Conservation (phyloP, 2,329 filamentous ascomycete genomes). For the Penicillium decumbens region DNA sequence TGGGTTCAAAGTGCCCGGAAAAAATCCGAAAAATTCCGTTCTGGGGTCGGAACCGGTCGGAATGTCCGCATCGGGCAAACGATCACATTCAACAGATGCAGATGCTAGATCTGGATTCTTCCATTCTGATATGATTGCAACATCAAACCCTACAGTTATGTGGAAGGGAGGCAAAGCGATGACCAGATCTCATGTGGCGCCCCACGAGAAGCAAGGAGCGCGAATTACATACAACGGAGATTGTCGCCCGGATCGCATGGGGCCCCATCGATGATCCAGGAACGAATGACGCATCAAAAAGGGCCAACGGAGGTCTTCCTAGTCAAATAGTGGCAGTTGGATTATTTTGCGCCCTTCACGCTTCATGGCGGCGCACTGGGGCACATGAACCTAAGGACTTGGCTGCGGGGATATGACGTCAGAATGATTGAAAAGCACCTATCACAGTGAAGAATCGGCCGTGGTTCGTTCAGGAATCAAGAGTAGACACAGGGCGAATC, state of each 20-base stretch:
- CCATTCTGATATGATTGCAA: slow-evolving; percentile 12
- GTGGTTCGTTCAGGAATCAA: slow-evolving; percentile 9
- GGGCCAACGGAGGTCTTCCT: not conserved
- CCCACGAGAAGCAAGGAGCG: slow-evolving; percentile 28
- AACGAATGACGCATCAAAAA: slow-evolving; percentile 4
- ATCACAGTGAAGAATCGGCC: slow-evolving; percentile 1
- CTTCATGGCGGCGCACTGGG: no score
- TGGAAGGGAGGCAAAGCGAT: slow-evolving; percentile 1
- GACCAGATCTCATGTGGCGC: slow-evolving; percentile 19
- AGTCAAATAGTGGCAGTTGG: not conserved
- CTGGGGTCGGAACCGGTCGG: slow-evolving; percentile 17
- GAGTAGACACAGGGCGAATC: slow-evolving; percentile 10
- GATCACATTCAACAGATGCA: not conserved
- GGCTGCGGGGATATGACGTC: slow-evolving; percentile 19
- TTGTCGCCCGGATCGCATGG: slow-evolving; percentile 17
- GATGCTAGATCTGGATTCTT: not conserved
- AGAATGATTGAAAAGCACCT: slow-evolving; percentile 4
- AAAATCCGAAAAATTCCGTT: slow-evolving; percentile 15
- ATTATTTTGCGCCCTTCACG: no score
- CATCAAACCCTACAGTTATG: slow-evolving; percentile 2
- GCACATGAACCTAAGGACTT: no score
- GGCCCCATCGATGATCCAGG: slow-evolving; percentile 10
- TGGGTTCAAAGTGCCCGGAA: not conserved
- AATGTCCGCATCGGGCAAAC: slow-evolving; percentile 27
- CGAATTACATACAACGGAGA: slow-evolving; percentile 4